Evolutionary conservation across 2,329 filamentous ascomycete species (phyloP), one percentile per base, ranked within the genome.

Genomic region (Fusarium albosuccineum): DNA sequence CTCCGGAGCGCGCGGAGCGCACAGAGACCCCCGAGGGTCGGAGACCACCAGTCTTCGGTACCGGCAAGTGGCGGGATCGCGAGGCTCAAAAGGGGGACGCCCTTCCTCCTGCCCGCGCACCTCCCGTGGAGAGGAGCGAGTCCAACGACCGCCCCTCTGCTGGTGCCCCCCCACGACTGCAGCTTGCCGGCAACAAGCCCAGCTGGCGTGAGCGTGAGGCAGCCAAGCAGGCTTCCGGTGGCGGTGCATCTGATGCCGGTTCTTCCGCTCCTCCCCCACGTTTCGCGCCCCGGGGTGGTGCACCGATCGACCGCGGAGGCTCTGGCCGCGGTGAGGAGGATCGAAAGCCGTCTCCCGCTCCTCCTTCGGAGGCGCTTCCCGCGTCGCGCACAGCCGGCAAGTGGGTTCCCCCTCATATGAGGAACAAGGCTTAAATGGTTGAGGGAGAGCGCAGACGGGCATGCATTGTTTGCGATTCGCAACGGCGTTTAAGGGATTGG

Each of bases 151-250:
- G 75, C 42, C 73, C 78, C 39, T 71, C 76, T 34, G 62, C 72
- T 70, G 72, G 80, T 60, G 86, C 83, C 40, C 89, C 89, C 46
- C 90, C 90, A 39, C 86, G 84, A 65, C 83, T 93, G 64, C 78
- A 83, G 54, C 85, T 93, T 55, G 80, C 86, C 62, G 70, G 70
- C 70, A 83, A 77, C 76, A 90, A 89, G 81, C 83, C 88, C 56
- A 87, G 85, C 72, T 94, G 91, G 92, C 89, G 91, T 77, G 91
- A 93, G 33, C 89, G 91, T 73, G 87, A 93, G 79, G 88, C 87
- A 51, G 80, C 83, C 62, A 84, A 73, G 72, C 76, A 81, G 36
- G 71, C 75, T 42, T 67, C 74, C 52, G 76, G 78, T 57, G 74
- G 77, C 34, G 72, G 78, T 10, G 73, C 75, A 48, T 71, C 79